Conservation (phyloP, 345 rosid genomes). For the Hibiscus syriacus region DNA sequence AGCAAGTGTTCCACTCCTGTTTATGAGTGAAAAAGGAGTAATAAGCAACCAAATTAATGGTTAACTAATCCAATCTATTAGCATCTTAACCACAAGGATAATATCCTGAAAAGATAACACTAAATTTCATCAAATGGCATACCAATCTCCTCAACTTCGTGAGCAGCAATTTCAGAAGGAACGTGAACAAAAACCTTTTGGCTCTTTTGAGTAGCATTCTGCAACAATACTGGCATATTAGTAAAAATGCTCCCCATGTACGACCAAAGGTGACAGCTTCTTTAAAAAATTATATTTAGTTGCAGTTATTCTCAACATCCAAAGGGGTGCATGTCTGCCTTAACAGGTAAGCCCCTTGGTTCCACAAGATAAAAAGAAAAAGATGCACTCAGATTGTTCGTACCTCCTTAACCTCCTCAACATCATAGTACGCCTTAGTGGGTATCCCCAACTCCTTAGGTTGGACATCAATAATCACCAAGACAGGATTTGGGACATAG, state of each 20-base stretch:
- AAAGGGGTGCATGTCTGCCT: neutral
- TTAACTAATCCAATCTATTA: neutral
- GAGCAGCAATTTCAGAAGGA: constrained; percentile 75
- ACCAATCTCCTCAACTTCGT: constrained; percentile 34
- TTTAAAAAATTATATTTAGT: neutral
- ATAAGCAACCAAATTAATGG: neutral
- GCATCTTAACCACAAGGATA: neutral
- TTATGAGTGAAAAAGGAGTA: neutral
- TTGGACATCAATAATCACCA: constrained; percentile 91
- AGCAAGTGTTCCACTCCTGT: constrained; percentile 60
- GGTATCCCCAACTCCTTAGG: constrained; percentile 88
- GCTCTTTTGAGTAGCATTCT: constrained; percentile 93
- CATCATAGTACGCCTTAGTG: constrained; percentile 78
- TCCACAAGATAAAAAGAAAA: neutral
- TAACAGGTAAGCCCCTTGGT: neutral
- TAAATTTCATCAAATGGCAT: neutral
- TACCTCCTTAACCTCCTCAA: constrained; percentile 79
- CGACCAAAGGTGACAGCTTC: neutral
- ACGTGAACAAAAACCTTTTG: constrained; percentile 77
- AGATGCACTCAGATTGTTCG: neutral
- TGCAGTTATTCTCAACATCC: neutral
- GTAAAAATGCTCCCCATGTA: neutral
- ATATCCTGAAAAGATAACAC: neutral
- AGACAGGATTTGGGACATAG: constrained; percentile 76
- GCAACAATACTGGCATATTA: constrained; percentile 4